phyloP scores from a whole-genome alignment of 1,284 basidiomycete genomes.

The Cryptococcus sp. region DNA sequence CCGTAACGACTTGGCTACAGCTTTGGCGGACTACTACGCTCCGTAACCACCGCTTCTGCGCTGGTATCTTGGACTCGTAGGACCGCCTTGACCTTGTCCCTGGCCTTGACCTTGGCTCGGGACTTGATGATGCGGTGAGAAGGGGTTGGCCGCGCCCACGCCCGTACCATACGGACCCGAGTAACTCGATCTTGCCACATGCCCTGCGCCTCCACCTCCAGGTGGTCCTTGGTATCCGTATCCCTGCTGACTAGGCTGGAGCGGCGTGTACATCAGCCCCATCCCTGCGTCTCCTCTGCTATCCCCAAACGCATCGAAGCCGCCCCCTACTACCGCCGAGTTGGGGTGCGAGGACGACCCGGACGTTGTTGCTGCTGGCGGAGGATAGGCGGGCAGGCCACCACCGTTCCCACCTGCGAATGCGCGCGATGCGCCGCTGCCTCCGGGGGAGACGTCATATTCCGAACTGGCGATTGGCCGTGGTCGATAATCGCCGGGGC shows the following conservation, averaged over 20 bases:
- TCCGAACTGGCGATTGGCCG: conserved; percentile 29
- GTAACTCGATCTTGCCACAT: conserved; percentile 40
- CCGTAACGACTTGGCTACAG: too few relatives aligned
- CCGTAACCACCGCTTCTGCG: conserved; percentile 32
- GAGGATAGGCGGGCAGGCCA: conserved; percentile 50
- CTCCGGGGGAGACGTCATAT: conserved; percentile 32
- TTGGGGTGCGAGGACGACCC: conserved; percentile 15
- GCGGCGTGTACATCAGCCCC: conserved; percentile 50
- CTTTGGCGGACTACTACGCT: conserved; percentile 3
- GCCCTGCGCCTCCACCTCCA: conserved; percentile 26
- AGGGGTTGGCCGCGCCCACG: conserved; percentile 19
- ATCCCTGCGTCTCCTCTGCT: conserved; percentile 27
- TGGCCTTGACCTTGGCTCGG: conserved; percentile 12
- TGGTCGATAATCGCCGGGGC: conserved; percentile 23
- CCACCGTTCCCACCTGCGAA: conserved; percentile 5
- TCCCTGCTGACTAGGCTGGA: conserved; percentile 36
- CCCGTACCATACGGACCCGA: conserved; percentile 37
- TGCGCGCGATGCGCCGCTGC: conserved; percentile 11
- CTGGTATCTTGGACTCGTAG: conserved; percentile 29
- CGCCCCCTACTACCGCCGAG: conserved; percentile 8
- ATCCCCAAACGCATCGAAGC: conserved; percentile 47
- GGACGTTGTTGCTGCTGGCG: conserved; percentile 43
- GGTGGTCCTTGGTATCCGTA: conserved; percentile 16
- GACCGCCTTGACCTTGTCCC: conserved; percentile 6
- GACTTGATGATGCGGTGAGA: conserved; percentile 1